A percentile compares a stretch with the other conserved stretches of the same genome.
Conservation (phyloP, 108 stramenopile genomes). For the Cyclotella baltica region DNA sequence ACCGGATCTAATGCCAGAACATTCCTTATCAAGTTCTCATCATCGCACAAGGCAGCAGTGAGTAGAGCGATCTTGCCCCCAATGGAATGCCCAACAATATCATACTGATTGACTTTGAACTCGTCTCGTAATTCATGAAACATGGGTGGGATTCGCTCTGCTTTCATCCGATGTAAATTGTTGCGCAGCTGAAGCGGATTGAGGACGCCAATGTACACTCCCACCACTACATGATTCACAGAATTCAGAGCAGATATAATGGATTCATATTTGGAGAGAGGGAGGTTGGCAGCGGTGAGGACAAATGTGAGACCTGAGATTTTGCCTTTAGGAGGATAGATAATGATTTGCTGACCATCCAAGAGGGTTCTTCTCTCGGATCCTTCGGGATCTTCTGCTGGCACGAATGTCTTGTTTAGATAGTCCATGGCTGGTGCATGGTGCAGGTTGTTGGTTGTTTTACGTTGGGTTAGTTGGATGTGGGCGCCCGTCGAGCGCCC, state of each 20-base stretch:
- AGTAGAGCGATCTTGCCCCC: slow-evolving; percentile 41
- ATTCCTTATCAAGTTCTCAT: slow-evolving; percentile 27
- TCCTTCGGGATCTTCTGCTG: slow-evolving; percentile 34
- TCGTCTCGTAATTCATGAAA: slow-evolving; percentile 29
- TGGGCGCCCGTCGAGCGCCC: too few species aligned
- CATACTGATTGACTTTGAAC: slow-evolving; percentile 29
- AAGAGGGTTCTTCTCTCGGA: slow-evolving; percentile 24
- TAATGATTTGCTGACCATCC: slow-evolving; percentile 27
- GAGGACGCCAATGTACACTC: slow-evolving; percentile 27
- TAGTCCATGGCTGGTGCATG: slow-evolving; percentile 13
- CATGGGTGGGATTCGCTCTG: slow-evolving; percentile 23
- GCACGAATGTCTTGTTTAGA: slow-evolving; percentile 24
- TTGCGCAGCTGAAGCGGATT: slow-evolving; percentile 16
- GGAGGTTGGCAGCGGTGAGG: slow-evolving; percentile 41
- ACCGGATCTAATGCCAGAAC: slow-evolving; percentile 40
- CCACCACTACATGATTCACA: slow-evolving; percentile 31
- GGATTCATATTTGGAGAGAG: slow-evolving; percentile 38
- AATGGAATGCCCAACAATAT: slow-evolving; percentile 39
- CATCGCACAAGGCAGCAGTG: slow-evolving; percentile 35
- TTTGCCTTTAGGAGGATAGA: slow-evolving; percentile 32
- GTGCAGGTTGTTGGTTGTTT: not conserved
- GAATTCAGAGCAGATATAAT: slow-evolving; percentile 25
- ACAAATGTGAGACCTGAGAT: slow-evolving; percentile 33
- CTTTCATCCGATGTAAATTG: slow-evolving; percentile 27
- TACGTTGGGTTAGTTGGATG: too few species aligned